Evolutionary conservation across 768 basidiomycete genomes (phyloP).

Genomic region (Suillus brevipes): DNA sequence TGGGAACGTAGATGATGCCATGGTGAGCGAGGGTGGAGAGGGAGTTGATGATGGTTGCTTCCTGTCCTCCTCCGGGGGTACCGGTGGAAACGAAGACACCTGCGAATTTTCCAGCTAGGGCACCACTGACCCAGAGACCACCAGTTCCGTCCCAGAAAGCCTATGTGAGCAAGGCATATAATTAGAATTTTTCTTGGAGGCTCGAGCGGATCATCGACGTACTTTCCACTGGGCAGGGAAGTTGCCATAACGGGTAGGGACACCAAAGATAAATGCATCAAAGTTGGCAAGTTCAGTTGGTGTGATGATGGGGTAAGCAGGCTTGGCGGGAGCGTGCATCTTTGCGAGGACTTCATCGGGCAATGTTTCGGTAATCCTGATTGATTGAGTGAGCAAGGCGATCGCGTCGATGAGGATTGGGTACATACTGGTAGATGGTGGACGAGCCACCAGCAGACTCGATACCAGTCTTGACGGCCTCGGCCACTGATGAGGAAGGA

Average conservation of each 20-base stretch:
- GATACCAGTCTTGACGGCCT: slow-evolving; percentile 48
- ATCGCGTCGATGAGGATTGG: neutral
- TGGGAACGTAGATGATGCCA: slow-evolving; percentile 69
- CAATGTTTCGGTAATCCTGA: slow-evolving; percentile 79
- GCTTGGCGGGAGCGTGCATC: slow-evolving; percentile 74
- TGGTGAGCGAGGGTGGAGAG: slow-evolving; percentile 70
- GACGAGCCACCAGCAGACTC: slow-evolving; percentile 48
- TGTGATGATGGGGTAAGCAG: slow-evolving; percentile 66
- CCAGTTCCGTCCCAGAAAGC: slow-evolving; percentile 80
- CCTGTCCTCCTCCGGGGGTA: slow-evolving; percentile 81
- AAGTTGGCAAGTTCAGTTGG: slow-evolving; percentile 53
- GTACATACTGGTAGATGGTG: slow-evolving; percentile 54
- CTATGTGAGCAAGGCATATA: slow-evolving; percentile 30
- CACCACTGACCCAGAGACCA: slow-evolving; percentile 57
- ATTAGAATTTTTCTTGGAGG: slow-evolving; percentile 5
- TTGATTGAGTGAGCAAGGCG: neutral
- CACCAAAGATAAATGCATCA: slow-evolving; percentile 76
- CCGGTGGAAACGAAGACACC: slow-evolving; percentile 74
- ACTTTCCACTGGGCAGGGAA: slow-evolving; percentile 83
- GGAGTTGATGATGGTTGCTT: slow-evolving; percentile 50
- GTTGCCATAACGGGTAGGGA: slow-evolving; percentile 80
- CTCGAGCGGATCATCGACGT: slow-evolving; percentile 17
- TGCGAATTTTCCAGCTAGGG: slow-evolving; percentile 72
- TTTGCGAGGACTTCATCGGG: slow-evolving; percentile 60
- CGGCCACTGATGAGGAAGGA: slow-evolving; percentile 52